Conservation (phyloP, 106 monocot genomes). For the Allium cepa region DNA sequence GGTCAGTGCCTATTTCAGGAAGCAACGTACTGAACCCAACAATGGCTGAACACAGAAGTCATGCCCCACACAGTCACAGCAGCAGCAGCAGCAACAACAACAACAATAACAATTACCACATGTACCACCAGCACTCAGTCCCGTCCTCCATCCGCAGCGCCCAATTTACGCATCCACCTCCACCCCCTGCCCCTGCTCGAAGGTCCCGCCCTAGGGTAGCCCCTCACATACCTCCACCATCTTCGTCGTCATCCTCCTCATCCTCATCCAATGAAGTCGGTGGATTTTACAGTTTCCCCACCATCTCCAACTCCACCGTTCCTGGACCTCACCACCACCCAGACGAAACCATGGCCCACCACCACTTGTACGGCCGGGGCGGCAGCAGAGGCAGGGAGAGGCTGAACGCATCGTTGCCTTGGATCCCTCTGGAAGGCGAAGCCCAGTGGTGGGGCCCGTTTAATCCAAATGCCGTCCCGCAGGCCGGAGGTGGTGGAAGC, state of each 20-base stretch:
- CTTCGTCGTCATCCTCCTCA: background rate
- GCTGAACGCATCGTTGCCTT: conserved; percentile 30
- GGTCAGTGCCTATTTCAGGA: conserved; percentile 21
- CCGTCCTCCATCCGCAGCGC: background rate
- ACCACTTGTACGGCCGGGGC: background rate
- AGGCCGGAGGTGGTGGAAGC: conserved; percentile 14
- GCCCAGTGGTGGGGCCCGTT: conserved; percentile 61
- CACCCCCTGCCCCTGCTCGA: conserved; percentile 14
- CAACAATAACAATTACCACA: conserved; percentile 4
- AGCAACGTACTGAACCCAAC: conserved; percentile 24
- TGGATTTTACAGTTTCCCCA: conserved; percentile 19
- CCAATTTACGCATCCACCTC: conserved; percentile 19
- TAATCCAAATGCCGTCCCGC: conserved; percentile 29
- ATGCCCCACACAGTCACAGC: conserved; percentile 7
- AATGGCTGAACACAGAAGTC: conserved; percentile 27
- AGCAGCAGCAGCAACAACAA: conserved; percentile 16
- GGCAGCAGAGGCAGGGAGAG: conserved; percentile 22
- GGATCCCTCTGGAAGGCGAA: conserved; percentile 58
- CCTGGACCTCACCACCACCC: conserved; percentile 11
- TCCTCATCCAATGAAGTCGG: conserved; percentile 15
- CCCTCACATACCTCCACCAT: background rate
- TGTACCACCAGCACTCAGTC: conserved; percentile 28
- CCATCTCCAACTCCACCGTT: conserved; percentile 11
- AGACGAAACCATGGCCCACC: background rate
- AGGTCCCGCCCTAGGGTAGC: conserved; percentile 17